A percentile compares a stretch with the other conserved stretches of the same genome.
Evolutionary conservation across 495 filamentous ascomycete species (phyloP).

Genomic region (Daldinia vernicosa): DNA sequence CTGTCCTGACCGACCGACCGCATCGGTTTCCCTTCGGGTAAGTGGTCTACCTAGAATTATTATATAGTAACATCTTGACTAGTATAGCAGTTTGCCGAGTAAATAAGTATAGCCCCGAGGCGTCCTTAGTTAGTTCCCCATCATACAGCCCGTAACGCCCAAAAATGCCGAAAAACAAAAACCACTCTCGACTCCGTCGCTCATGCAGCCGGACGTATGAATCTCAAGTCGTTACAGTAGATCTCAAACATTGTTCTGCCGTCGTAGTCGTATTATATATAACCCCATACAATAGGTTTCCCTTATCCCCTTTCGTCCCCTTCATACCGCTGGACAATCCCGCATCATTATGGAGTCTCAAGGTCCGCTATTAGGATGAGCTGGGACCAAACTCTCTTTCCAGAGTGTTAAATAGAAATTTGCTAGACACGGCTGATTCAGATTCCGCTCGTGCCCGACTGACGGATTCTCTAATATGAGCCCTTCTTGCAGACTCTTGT

Average conservation of each 20-base stretch:
- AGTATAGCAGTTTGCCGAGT: not conserved
- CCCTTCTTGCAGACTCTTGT: conserved; percentile 43
- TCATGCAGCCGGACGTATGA: conserved; percentile 42
- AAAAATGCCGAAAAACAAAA: conserved; percentile 16
- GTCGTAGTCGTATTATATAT: conserved; percentile 28
- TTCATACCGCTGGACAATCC: not conserved
- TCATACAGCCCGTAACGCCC: conserved; percentile 17
- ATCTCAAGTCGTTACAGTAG: conserved; percentile 33
- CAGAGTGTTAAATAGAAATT: not conserved
- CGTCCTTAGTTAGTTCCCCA: conserved; percentile 3
- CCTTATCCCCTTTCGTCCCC: not conserved
- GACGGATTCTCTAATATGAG: conserved; percentile 31
- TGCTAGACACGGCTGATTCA: conserved; percentile 26
- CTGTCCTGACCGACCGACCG: not conserved
- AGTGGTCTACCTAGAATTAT: not conserved
- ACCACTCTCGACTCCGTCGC: conserved; percentile 39
- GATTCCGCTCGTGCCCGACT: conserved; percentile 36
- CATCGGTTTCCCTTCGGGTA: not conserved
- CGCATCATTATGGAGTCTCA: conserved; percentile 12
- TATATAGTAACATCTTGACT: conserved; percentile 8
- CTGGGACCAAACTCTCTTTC: conserved; percentile 36
- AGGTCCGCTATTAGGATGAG: conserved; percentile 37
- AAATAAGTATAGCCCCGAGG: conserved; percentile 5
- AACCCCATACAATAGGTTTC: conserved; percentile 2
- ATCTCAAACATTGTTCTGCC: conserved; percentile 17